Base-by-base conservation (phyloP, 148 eudicot genomes). In the Silene latifolia region DNA sequence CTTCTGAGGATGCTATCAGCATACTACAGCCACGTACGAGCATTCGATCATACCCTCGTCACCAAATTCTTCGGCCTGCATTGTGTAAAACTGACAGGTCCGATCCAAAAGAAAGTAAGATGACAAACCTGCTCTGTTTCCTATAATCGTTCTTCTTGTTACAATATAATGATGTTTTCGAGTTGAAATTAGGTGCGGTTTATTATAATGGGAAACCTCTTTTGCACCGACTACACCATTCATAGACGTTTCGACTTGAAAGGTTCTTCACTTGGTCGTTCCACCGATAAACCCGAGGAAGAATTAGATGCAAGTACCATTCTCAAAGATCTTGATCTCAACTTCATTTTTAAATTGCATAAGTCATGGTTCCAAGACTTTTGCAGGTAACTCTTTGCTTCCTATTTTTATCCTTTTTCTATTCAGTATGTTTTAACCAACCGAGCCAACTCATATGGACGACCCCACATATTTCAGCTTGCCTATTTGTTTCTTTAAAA, bases 261-360 rank as follows among this genome's bases (percentile, higher is more conserved):
- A 89, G 99, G 99, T 27, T 95, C 99, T 73, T 88, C 97, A 12
- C 91, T 92, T 67, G 99, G 99, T n/a, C 88, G 99, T 13, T 82
- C 91, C 12, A 92, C 98, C 0, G 93, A 92, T 70, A 92, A 90
- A 67, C 91, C 98, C 0, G 97, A 92, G 67, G 86, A 91, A 63
- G 97, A 96, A 72, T 72, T 96, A 24, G 97, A 92, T 83, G 92
- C 92, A 72, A 96, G 86, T 72, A 90, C 97, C 0, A 92, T 88
- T 32, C 94, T 96, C 48, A 96, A 96, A 74, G 99, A 96, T 74
- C 97, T 96, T 57, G 99, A 96, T 88, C 97, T 96, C 44, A 92
- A 86, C 84, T 96, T 90, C 74, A 71, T 96, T 1, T 96, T 96
- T 54, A 81, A 91, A 20, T 80, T 96, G 23, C 98, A 92, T 56